Percentiles rank a stretch among this genome's conserved stretches.
Conservation (phyloP, 2,329 filamentous ascomycete species). For the Neoscytalidium dimidiatum region DNA sequence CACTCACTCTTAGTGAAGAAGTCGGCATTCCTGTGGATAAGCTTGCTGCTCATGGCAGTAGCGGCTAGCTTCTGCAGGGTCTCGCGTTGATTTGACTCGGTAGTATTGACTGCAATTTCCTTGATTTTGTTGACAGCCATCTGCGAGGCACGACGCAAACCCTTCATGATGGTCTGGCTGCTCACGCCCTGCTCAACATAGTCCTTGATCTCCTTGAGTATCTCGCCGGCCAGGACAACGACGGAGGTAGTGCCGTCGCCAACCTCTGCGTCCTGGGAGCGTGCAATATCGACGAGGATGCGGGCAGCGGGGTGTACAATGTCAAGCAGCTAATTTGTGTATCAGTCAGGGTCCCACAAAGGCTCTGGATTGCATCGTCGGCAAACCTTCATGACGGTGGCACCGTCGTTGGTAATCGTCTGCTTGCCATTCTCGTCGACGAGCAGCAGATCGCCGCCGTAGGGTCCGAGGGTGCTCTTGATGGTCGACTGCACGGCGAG, state of each 20-base stretch:
- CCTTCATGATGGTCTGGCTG: constrained; percentile 97
- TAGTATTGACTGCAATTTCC: constrained; percentile 88
- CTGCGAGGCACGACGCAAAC: constrained; percentile 78
- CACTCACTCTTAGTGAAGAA: constrained; percentile 95
- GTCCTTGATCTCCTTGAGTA: constrained; percentile 94
- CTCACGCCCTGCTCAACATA: constrained; percentile 96
- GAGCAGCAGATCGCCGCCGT: constrained; percentile 93
- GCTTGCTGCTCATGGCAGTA: constrained; percentile 98
- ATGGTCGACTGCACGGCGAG: constrained; percentile 93
- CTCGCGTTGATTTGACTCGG: constrained; percentile 80
- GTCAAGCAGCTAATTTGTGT: constrained; percentile 78
- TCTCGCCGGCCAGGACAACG: constrained; percentile 95
- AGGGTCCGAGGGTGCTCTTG: constrained; percentile 92
- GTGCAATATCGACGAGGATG: constrained; percentile 96
- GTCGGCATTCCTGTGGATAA: constrained; percentile 93
- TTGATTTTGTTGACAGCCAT: constrained; percentile 99
- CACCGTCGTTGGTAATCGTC: constrained; percentile 98
- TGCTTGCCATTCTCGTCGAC: constrained; percentile 94
- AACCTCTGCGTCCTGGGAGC: constrained; percentile 98
- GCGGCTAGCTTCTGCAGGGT: constrained; percentile 86
- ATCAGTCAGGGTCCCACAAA: background rate
- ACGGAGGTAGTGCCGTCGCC: constrained; percentile 98
- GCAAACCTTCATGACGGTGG: constrained; percentile 94
- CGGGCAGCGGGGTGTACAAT: constrained; percentile 97
- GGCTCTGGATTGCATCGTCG: constrained; percentile 8